Percentiles rank a stretch among this genome's conserved stretches.
These are phyloP conservation scores for Fusarium temperatum DNA, from an alignment of 2,329 filamentous ascomycete species.

Conservation along the genomic window DNA sequence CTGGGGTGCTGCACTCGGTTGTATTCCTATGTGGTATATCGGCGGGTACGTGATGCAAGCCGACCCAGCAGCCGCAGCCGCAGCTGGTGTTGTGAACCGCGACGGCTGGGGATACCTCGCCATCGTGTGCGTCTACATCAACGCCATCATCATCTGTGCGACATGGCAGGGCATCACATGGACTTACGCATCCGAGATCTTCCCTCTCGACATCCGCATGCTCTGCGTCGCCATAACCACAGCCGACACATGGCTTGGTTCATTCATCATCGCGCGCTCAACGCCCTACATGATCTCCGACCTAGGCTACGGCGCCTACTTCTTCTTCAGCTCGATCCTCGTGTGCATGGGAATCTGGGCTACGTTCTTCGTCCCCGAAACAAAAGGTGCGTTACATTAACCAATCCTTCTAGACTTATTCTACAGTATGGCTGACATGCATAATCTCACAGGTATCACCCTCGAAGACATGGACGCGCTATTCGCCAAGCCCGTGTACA, in stretches of 20 bases:
- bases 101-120: constrained; percentile 55
- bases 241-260: constrained; percentile 51
- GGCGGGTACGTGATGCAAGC: constrained; percentile 49
- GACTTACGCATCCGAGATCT: constrained; percentile 59
- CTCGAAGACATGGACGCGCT: constrained; percentile 58
- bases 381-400: constrained; percentile 50
- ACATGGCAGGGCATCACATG: constrained; percentile 56
- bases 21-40: constrained; percentile 52
- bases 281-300: constrained; percentile 54
- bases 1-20: constrained; percentile 48
- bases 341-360: constrained; percentile 57
- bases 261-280: constrained; percentile 52
- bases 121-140: constrained; percentile 57
- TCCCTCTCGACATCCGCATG: constrained; percentile 52
- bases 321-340: constrained; percentile 60
- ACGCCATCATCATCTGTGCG: constrained; percentile 50
- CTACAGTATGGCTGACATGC: constrained; percentile 3
- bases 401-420: background rate
- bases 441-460: constrained; percentile 45
- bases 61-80: constrained; percentile 51
- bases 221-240: constrained; percentile 48
- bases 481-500: constrained; percentile 44
- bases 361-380: constrained; percentile 61
- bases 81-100: constrained; percentile 55
- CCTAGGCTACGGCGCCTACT: constrained; percentile 60